These are phyloP conservation scores for Pyrus bretschneideri DNA, from an alignment of 306 rosid genomes.

Conservation along the genomic window DNA sequence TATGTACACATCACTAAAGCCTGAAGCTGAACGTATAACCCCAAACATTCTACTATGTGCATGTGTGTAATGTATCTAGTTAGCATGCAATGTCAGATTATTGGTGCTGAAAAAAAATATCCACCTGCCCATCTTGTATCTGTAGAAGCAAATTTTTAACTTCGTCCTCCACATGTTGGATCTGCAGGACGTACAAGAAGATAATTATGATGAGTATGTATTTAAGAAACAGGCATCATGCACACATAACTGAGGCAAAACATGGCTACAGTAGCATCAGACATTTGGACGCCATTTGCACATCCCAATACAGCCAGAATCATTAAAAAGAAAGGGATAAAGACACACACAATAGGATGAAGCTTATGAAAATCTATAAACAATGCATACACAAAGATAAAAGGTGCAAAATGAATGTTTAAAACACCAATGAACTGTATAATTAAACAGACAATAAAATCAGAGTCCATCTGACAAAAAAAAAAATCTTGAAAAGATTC, in stretches of 20 bases:
- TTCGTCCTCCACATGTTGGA: slow-evolving; percentile 57
- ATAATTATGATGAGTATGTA: neutral
- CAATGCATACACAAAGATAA: neutral
- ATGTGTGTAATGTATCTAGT: neutral
- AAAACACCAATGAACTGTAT: too few species aligned
- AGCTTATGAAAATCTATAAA: neutral
- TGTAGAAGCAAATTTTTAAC: slow-evolving; percentile 59
- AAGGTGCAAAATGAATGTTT: neutral
- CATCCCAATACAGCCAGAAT: neutral
- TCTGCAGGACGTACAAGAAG: slow-evolving; percentile 34
- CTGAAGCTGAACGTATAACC: neutral
- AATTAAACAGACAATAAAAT: neutral
- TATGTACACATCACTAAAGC: neutral
- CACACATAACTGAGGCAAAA: neutral
- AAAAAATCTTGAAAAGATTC: neutral
- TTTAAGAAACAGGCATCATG: neutral
- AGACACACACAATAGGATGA: neutral
- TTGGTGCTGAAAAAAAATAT: neutral
- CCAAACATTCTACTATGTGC: neutral
- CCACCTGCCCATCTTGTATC: slow-evolving; percentile 66
- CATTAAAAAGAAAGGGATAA: neutral
- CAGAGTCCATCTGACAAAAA: neutral
- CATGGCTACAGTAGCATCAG: neutral
- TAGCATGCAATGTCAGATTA: neutral
- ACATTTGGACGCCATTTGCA: neutral